Conservation (phyloP, 2,329 filamentous ascomycete genomes). For the Coniochaeta hoffmannii region DNA sequence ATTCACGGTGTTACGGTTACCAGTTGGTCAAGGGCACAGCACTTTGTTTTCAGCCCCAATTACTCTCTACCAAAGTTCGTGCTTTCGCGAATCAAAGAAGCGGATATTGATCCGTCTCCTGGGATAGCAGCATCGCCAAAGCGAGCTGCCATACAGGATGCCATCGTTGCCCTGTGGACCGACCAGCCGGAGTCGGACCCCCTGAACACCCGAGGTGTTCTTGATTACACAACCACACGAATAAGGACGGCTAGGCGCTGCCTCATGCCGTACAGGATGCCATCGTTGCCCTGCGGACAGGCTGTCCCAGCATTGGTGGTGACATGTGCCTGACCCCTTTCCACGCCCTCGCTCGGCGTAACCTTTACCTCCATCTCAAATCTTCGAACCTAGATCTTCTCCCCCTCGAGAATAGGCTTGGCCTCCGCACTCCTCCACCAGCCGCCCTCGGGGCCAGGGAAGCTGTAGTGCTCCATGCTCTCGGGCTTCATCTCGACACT, state of each 20-base stretch:
- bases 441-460: constrained; percentile 67
- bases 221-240: constrained; percentile 6
- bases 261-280: constrained; percentile 18
- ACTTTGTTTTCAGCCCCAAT: neutral
- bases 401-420: constrained; percentile 61
- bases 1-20: neutral
- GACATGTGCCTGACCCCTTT: constrained; percentile 6
- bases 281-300: constrained; percentile 24
- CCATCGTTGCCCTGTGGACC: constrained; percentile 20
- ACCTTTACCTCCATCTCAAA: neutral
- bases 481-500: constrained; percentile 89
- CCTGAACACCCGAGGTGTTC: constrained; percentile 1
- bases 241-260: constrained; percentile 8
- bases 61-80: neutral
- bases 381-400: constrained; percentile 35
- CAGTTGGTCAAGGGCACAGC: neutral
- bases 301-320: constrained; percentile 5
- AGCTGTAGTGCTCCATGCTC: constrained; percentile 75
- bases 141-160: constrained; percentile 15
- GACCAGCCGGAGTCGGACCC: constrained; percentile 12
- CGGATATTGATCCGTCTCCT: neutral
- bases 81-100: neutral
- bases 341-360: neutral
- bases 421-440: constrained; percentile 84
- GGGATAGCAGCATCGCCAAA: constrained; percentile 1